Base-by-base conservation (phyloP, 73 alveolate genomes). In the Strombidium stylifer region DNA sequence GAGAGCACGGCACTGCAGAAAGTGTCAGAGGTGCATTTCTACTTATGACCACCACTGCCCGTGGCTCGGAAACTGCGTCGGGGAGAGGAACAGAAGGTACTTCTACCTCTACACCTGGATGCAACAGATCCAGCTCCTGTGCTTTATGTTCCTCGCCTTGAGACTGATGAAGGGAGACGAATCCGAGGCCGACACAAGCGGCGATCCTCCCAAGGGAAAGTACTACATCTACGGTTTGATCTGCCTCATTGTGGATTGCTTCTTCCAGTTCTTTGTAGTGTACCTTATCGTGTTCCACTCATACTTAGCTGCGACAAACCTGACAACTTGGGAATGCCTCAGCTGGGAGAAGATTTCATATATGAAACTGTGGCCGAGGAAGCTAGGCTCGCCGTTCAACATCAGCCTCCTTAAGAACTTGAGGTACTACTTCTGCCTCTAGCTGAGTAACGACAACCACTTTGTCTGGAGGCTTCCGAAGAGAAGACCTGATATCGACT, bases 31-130 rank as follows among this genome's bases (percentile, higher is more conserved):
- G 64, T 93, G 99, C 49, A 94, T 93, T 10, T 96, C 97, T 15
- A 73, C 96, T 10, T 95, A 73, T 66, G 99, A 93, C 69, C 99
- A 93, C 53, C 99, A 93, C 54, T 93, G 99, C 75, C 96, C 97
- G 6, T 93, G 97, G 96, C 62, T 93, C 2, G 96, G 97, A 19
- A 79, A 57, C 32, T 93, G 99, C 54, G 84, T 93, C 16, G 99
- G 98, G 31, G 96, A 83, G 45, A 82, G 75, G 62, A 87, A 87
- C 52, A 82, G 85, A 74, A 16, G 69, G 20, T 56, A 41, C 27
- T 73, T 76, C 69, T 71, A 44, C 60, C 28, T 50, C 23, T 76
- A 42, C 54, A n/a, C n/a, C n/a, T n/a, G n/a, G n/a, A n/a, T n/a
- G n/a, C n/a, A n/a, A n/a, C n/a, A n/a, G n/a, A n/a, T n/a, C n/a